Evolutionary conservation across 306 rosid genomes (phyloP), one percentile per base, ranked within the genome.

Genomic region (Coriaria nepalensis): DNA sequence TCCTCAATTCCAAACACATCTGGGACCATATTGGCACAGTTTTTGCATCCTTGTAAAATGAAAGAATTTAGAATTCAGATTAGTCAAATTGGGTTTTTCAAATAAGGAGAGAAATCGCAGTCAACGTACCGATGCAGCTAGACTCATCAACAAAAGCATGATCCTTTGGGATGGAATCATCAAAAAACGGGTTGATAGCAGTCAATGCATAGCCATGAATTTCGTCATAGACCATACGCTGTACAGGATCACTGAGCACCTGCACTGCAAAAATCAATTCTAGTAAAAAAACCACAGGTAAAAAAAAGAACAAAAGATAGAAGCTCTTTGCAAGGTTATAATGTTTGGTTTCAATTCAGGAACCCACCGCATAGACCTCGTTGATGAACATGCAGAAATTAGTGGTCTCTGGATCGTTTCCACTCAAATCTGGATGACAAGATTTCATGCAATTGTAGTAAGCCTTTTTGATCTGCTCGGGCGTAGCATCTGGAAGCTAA

Each of bases 341-440:
- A 35, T 55, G 13, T 52, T 53, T 45, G 40, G 45, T n/a, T 50
- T 47, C 41, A 53, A 52, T 57, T 57, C 40, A 42, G 37, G 62
- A 58, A 73, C 78, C 57, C 62, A 83, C 94, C 85, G 52, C 83
- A 47, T 85, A 90, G 62, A 90, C 82, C 59, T 90, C 98, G 40
- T 90, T 85, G 65, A 90, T 69, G 75, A 90, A 90, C 54, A 71
- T 79, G 70, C 98, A 90, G 71, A 90, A 85, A 68, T 90, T 90
- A 6, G 85, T 90, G 42, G 75, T 68, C 71, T 81, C 92, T 8
- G 70, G 74, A 68, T 81, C 72, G 56, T 85, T 65, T 56, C 94
- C 95, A 66, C 94, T 90, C 72, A 90, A 75, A 43, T 90, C 94
- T 2, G 98, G 98, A 68, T 90, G 98, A 57, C 98, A 90, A 63